Percentiles rank a stretch among this genome's conserved stretches.
phyloP scores from a whole-genome alignment of 768 basidiomycete genomes.

The Strobilomyces dryophilus region DNA sequence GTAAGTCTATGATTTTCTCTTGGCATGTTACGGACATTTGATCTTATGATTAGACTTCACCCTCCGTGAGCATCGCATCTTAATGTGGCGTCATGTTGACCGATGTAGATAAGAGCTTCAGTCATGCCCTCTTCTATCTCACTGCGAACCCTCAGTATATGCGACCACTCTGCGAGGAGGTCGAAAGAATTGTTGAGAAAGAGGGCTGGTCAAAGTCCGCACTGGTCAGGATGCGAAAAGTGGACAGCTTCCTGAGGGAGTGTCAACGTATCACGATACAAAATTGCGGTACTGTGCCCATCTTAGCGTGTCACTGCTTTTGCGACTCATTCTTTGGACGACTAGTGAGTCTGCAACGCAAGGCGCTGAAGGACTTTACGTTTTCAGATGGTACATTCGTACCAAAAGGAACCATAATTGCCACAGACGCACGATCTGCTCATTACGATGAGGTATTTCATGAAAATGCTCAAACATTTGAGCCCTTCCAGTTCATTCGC shows the following conservation, averaged over 20 bases:
- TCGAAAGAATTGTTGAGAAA: conserved; percentile 21
- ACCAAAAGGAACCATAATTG: conserved; percentile 30
- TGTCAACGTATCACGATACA: neutral
- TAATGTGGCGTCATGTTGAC: neutral
- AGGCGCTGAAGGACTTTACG: conserved; percentile 18
- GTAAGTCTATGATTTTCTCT: neutral
- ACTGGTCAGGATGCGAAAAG: conserved; percentile 29
- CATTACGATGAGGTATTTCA: conserved; percentile 27
- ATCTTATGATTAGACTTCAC: conserved; percentile 10
- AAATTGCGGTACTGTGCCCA: neutral
- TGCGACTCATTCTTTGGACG: neutral
- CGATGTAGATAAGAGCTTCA: conserved; percentile 15
- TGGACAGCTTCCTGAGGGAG: conserved; percentile 39
- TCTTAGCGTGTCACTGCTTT: neutral
- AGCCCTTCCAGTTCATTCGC: conserved; percentile 31
- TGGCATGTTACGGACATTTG: neutral
- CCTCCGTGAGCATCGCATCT: conserved; percentile 9
- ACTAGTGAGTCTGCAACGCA: conserved; percentile 30
- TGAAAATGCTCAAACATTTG: conserved; percentile 35
- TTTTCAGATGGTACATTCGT: conserved; percentile 33
- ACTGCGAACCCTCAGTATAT: conserved; percentile 24
- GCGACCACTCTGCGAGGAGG: neutral
- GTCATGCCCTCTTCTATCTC: conserved; percentile 16
- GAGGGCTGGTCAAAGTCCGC: conserved; percentile 30
- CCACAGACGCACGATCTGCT: conserved; percentile 14